These are phyloP conservation scores for Huntiella abstrusa DNA, from an alignment of 2,329 filamentous ascomycete genomes.

Conservation along the genomic window DNA sequence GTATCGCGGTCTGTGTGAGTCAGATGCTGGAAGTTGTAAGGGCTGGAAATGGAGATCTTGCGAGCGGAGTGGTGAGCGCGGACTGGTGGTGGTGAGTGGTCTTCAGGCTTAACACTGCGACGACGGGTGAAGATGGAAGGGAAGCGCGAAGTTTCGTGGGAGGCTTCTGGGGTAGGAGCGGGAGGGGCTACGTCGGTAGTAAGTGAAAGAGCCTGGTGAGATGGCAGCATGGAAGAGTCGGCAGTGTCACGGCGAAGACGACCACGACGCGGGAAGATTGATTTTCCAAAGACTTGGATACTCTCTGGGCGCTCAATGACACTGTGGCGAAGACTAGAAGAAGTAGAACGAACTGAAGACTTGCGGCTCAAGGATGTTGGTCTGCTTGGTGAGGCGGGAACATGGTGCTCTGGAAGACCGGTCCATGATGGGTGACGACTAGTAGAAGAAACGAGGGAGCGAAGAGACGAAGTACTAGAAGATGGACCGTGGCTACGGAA, in stretches of 20 bases:
- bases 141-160: conserved; percentile 14
- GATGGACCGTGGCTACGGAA: conserved; percentile 23
- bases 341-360: conserved; percentile 36
- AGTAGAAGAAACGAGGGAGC: conserved; percentile 20
- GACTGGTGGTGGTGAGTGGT: not conserved
- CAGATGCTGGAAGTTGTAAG: conserved; percentile 50
- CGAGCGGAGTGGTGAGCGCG: conserved; percentile 12
- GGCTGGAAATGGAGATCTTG: conserved; percentile 37
- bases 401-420: conserved; percentile 13
- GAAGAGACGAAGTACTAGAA: conserved; percentile 36
- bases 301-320: conserved; percentile 34
- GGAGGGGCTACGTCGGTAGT: not conserved
- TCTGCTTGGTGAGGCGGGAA: conserved; percentile 25
- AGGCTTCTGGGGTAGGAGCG: not conserved
- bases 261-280: conserved; percentile 36
- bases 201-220: conserved; percentile 4
- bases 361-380: conserved; percentile 34
- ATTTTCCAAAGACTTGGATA: conserved; percentile 38
- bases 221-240: conserved; percentile 5
- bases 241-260: conserved; percentile 32
- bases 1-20: conserved; percentile 36
- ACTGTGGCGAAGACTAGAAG: conserved; percentile 31
- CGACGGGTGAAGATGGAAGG: conserved; percentile 33
- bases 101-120: conserved; percentile 9
- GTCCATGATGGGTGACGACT: conserved; percentile 8